Evolutionary conservation across 2,329 filamentous ascomycete species (phyloP).

Genomic region (Phyllosticta ampelicida): DNA sequence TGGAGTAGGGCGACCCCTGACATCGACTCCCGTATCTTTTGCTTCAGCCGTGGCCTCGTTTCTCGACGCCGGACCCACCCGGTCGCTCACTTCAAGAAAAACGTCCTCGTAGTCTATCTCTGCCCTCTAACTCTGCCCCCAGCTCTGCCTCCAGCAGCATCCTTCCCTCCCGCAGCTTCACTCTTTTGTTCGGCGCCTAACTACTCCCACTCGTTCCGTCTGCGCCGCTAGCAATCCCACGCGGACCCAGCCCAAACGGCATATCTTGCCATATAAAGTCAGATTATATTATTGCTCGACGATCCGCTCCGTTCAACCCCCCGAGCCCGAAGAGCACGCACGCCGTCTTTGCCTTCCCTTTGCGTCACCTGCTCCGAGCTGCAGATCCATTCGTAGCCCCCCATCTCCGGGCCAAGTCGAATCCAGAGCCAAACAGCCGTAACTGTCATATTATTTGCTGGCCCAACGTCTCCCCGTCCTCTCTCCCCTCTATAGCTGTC

Average conservation of each 20-base stretch:
- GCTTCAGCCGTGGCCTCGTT: not conserved
- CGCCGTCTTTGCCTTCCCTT: not conserved
- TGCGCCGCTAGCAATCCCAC: not conserved
- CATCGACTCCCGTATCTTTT: not conserved
- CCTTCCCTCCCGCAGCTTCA: not conserved
- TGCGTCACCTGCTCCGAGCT: not conserved
- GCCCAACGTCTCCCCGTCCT: not conserved
- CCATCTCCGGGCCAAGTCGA: not conserved
- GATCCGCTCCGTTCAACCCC: not conserved
- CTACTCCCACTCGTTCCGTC: not conserved
- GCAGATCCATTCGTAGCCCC: not conserved
- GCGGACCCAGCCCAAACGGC: not conserved
- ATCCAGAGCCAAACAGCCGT: not conserved
- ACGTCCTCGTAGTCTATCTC: no score
- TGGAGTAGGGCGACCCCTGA: not conserved
- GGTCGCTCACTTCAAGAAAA: no score
- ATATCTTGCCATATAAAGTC: not conserved
- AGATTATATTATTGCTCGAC: not conserved
- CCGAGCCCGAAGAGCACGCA: not conserved
- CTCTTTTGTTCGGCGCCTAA: not conserved
- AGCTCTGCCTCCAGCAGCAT: no score
- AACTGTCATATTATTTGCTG: not conserved
- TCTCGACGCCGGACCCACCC: not conserved
- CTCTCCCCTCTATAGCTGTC: not conserved
- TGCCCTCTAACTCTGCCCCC: no score